These are phyloP conservation scores for Basipetospora chlamydospora DNA, from an alignment of 2,329 filamentous ascomycete genomes.

Conservation along the genomic window DNA sequence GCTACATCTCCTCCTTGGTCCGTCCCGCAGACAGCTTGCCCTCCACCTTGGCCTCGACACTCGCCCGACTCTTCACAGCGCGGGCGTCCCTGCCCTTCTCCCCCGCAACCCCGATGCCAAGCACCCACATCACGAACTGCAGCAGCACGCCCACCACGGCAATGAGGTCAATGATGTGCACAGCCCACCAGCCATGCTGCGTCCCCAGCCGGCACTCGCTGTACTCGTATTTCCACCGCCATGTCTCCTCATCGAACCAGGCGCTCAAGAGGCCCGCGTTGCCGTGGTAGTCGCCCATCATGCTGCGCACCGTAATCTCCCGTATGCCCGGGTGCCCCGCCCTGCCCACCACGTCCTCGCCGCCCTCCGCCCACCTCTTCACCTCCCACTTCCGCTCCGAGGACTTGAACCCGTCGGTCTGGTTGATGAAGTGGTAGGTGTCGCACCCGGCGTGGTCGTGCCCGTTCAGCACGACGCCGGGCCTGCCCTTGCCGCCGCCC, in stretches of 20 bases:
- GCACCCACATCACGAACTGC: not conserved
- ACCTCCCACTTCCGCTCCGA: conserved; percentile 35
- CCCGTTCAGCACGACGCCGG: conserved; percentile 73
- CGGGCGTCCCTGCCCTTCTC: not conserved
- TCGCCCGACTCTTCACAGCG: not conserved
- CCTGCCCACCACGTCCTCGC: conserved; percentile 23
- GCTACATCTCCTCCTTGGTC: not conserved
- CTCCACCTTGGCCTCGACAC: not conserved
- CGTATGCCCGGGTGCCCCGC: conserved; percentile 49
- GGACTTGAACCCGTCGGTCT: conserved; percentile 27
- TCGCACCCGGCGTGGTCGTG: conserved; percentile 96
- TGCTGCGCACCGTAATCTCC: conserved; percentile 87
- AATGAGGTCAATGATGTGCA: conserved; percentile 58
- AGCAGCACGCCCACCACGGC: conserved; percentile 18
- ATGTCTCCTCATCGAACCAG: conserved; percentile 65
- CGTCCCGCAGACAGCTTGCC: not conserved
- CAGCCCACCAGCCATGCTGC: conserved; percentile 89
- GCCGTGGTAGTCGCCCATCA: conserved; percentile 96
- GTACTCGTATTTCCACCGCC: conserved; percentile 75
- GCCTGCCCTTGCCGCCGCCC: conserved; percentile 49
- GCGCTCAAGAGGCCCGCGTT: conserved; percentile 77
- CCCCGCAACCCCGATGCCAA: not conserved
- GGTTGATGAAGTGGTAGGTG: conserved; percentile 67
- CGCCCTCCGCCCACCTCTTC: conserved; percentile 30
- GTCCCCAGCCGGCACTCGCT: conserved; percentile 63